phyloP scores from a whole-genome alignment of 768 basidiomycete species.

The Leucosporidium creatinivorum region DNA sequence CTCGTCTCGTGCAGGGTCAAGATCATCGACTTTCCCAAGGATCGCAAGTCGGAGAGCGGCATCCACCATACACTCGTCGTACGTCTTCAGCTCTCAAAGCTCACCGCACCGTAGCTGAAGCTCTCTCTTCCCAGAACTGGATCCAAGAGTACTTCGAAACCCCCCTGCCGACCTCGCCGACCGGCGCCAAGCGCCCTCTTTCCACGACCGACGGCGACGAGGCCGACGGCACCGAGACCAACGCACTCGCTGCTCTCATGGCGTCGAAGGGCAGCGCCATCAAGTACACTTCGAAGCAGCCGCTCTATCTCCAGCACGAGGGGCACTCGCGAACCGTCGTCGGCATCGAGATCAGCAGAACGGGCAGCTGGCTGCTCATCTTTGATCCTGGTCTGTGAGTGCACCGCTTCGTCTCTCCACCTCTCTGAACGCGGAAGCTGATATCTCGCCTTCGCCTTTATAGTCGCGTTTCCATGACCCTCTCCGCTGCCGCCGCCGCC shows the following conservation, averaged over 20 bases:
- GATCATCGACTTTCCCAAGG: conserved; percentile 34
- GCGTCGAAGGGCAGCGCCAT: conserved; percentile 6
- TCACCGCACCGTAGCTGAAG: no score
- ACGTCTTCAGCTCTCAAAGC: no score
- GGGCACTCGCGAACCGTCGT: conserved; percentile 35
- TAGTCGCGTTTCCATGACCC: conserved; percentile 11
- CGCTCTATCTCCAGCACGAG: conserved; percentile 36
- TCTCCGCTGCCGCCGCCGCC: conserved; percentile 3
- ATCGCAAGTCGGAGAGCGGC: neutral
- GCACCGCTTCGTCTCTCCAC: neutral
- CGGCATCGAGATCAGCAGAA: conserved; percentile 27
- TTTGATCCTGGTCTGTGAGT: conserved; percentile 34
- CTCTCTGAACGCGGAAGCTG: no score
- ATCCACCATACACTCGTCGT: conserved; percentile 19
- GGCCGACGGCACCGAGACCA: neutral
- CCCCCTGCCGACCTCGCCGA: neutral
- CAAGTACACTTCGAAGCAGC: conserved; percentile 14
- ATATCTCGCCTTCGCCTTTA: neutral
- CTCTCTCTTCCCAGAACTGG: conserved; percentile 17
- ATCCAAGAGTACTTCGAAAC: conserved; percentile 30
- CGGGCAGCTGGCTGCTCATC: conserved; percentile 29
- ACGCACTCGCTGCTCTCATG: conserved; percentile 13
- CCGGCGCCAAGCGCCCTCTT: neutral
- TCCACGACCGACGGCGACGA: neutral
- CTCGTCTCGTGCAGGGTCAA: conserved; percentile 4